phyloP scores from a whole-genome alignment of 1,284 basidiomycete genomes.

The Apiotrichum gracile region DNA sequence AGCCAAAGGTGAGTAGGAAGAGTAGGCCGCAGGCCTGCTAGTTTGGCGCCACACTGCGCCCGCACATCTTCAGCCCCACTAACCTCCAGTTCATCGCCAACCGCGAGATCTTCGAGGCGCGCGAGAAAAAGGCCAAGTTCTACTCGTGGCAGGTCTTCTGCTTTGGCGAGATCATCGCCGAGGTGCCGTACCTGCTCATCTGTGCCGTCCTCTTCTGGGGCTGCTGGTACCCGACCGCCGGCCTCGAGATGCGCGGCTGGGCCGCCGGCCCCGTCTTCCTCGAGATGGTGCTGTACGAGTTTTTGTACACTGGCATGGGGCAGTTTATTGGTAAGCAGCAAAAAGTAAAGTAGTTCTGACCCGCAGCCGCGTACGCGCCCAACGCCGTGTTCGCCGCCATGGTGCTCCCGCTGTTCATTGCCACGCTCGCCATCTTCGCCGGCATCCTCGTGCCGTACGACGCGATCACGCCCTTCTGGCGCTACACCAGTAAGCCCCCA shows the following conservation, averaged over 20 bases:
- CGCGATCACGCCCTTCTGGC: neutral
- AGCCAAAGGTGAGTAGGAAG: constrained; percentile 27
- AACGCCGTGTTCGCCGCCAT: constrained; percentile 38
- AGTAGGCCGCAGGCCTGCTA: neutral
- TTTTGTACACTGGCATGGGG: constrained; percentile 44
- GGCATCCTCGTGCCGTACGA: constrained; percentile 10
- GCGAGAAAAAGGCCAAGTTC: constrained; percentile 25
- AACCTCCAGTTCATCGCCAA: constrained; percentile 34
- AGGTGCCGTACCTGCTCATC: constrained; percentile 28
- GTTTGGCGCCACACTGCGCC: too few species aligned
- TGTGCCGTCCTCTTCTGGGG: constrained; percentile 26
- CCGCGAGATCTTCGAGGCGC: constrained; percentile 23
- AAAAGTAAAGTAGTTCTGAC: neutral
- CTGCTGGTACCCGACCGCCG: constrained; percentile 10
- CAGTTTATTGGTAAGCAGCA: constrained; percentile 17
- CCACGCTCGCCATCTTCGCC: constrained; percentile 7
- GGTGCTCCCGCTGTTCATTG: constrained; percentile 6
- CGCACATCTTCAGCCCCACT: too few species aligned
- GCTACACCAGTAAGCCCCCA: constrained; percentile 2
- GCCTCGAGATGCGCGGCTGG: constrained; percentile 3
- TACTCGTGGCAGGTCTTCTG: constrained; percentile 21
- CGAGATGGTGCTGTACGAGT: constrained; percentile 44
- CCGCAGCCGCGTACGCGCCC: constrained; percentile 30
- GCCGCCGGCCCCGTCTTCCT: constrained; percentile 33
- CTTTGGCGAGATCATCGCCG: constrained; percentile 15